Evolutionary conservation across 129 eudicot species (phyloP), one percentile per base, ranked within the genome.

Genomic region (Flaveria robusta): DNA sequence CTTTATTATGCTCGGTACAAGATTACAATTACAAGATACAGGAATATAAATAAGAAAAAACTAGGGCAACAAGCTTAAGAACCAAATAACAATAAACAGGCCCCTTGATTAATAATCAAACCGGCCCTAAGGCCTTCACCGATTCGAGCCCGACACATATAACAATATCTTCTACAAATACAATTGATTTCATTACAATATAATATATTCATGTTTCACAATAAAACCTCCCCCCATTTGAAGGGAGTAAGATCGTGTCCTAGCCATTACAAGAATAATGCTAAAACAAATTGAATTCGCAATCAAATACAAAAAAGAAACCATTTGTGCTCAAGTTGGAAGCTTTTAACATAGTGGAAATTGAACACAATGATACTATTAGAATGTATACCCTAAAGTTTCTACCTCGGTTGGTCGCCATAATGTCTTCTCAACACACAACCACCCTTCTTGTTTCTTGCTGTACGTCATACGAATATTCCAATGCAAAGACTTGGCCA

Each of bases 401-500:
- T 85, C 89, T 11, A 66, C 81, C 73, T 83, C 90, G 0, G 77
- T 52, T 42, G 93, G 93, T 67, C 90, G 74, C 93, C 90, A 86
- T 24, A 52, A 68, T 39, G 92, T 77, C 74, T 88, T 88, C 51
- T 78, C 80, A 16, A 85, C 84, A 78, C 84, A 85, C 63, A 88
- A 22, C 49, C 81, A 49, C 26, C 87, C 90, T 70, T 88, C 89
- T 10, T 83, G 73, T 60, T 80, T 87, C 68, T 81, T 68, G 67
- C 72, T 82, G 74, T 83, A 83, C 52, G 74, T 81, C 50, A 74
- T 47, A 46, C 24, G 72, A 63, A 88, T 66, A 43, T 78, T 88
- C 92, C 92, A 88, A n/a, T 83, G 87, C 63, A 88, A 79, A 26
- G 90, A 83, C 78, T 85, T 88, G 0, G 83, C 89, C 86, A 88